Conservation (phyloP, 352 stramenopile genomes). For the Thraustochytrium striatum region DNA sequence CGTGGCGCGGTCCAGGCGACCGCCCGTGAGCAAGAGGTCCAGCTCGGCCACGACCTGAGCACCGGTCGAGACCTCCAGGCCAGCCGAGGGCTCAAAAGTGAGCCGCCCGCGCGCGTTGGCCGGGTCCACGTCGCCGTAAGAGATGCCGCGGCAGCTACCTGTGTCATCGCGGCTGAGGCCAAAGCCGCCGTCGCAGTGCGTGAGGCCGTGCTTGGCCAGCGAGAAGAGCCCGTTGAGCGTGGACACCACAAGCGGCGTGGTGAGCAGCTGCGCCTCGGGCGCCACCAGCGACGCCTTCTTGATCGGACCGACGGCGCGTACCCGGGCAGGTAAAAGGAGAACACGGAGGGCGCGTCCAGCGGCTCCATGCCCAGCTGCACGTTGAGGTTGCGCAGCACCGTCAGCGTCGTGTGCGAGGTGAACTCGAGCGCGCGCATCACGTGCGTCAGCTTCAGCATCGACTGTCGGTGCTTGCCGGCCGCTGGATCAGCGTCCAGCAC, state of each 20-base stretch:
- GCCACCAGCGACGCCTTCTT: slow-evolving; percentile 51
- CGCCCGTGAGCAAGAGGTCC: slow-evolving; percentile 57
- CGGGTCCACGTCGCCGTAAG: background rate
- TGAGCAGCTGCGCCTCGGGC: slow-evolving; percentile 59
- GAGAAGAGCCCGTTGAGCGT: slow-evolving; percentile 60
- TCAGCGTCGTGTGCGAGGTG: background rate
- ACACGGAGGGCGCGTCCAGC: slow-evolving; percentile 59
- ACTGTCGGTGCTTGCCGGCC: slow-evolving; percentile 57
- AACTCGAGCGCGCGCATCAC: slow-evolving; percentile 36
- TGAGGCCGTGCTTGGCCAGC: slow-evolving; percentile 54
- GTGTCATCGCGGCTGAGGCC: slow-evolving; percentile 1
- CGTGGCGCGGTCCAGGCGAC: slow-evolving; percentile 53
- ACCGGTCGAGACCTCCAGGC: slow-evolving; percentile 53
- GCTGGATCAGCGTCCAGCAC: slow-evolving; percentile 57
- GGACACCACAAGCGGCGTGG: slow-evolving; percentile 57
- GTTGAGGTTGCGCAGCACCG: slow-evolving; percentile 46
- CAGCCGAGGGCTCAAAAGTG: slow-evolving; percentile 54
- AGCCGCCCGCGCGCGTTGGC: background rate
- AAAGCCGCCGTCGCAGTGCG: slow-evolving; percentile 52
- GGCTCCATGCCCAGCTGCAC: slow-evolving; percentile 59
- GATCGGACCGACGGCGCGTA: slow-evolving; percentile 52
- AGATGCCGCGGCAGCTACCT: background rate
- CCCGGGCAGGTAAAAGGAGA: slow-evolving; percentile 62
- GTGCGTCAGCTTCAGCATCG: slow-evolving; percentile 48
- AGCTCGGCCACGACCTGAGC: slow-evolving; percentile 59